phyloP scores from a whole-genome alignment of 805 yeast species.

The Nakazawaea molendinolei region DNA sequence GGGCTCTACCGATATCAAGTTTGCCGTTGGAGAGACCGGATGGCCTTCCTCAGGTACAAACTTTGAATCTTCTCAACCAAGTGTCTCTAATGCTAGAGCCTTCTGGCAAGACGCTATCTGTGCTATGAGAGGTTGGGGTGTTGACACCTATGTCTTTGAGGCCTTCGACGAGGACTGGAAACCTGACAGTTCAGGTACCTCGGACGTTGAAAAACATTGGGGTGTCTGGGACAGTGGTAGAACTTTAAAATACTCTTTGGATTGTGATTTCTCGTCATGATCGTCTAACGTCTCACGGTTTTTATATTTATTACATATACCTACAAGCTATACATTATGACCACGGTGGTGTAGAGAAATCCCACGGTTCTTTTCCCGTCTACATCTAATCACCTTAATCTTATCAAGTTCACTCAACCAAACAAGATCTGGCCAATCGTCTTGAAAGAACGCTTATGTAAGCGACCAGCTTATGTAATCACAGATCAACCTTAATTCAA shows the following conservation, averaged over 20 bases:
- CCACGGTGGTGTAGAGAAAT: too few relatives aligned
- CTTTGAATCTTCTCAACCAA: conserved; percentile 62
- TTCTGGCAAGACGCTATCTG: conserved; percentile 90
- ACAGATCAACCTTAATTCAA: too few relatives aligned
- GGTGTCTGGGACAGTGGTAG: conserved; percentile 66
- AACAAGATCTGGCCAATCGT: too few relatives aligned
- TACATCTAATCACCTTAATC: too few relatives aligned
- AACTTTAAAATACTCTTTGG: conserved; percentile 38
- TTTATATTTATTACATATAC: not conserved
- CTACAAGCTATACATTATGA: too few relatives aligned
- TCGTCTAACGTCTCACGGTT: not conserved
- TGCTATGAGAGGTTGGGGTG: conserved; percentile 94
- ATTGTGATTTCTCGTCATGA: conserved; percentile 42
- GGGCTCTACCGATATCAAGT: conserved; percentile 78
- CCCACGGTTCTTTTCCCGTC: too few relatives aligned
- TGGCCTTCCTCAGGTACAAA: conserved; percentile 88
- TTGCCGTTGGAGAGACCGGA: conserved; percentile 98
- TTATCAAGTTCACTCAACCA: too few relatives aligned
- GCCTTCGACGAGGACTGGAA: conserved; percentile 97
- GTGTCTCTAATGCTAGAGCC: conserved; percentile 62
- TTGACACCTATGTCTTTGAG: conserved; percentile 88
- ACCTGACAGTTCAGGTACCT: conserved; percentile 81
- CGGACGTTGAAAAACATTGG: conserved; percentile 91
- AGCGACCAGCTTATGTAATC: too few relatives aligned
- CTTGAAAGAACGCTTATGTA: too few relatives aligned